phyloP scores from a whole-genome alignment of 768 basidiomycete genomes.

The Tylopilus vinaceipallidus region DNA sequence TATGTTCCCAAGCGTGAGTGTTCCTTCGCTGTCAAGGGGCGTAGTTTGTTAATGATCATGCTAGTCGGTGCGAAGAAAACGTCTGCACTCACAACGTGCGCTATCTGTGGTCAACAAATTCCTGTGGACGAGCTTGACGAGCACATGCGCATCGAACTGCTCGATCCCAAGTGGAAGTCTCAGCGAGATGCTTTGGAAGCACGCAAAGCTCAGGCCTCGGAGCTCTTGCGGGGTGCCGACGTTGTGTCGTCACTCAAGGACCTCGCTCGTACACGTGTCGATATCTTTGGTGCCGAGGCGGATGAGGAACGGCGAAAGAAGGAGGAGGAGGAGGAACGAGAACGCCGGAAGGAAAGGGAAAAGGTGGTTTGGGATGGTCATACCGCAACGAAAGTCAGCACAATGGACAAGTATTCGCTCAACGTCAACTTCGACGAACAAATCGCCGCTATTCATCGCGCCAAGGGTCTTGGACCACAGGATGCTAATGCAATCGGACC shows the following conservation, averaged over 20 bases:
- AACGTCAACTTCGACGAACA: conserved; percentile 97
- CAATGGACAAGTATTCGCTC: conserved; percentile 89
- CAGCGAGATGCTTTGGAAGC: conserved; percentile 87
- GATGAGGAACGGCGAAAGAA: conserved; percentile 87
- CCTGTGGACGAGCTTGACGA: conserved; percentile 94
- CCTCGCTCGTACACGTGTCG: conserved; percentile 92
- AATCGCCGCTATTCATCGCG: conserved; percentile 93
- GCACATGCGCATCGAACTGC: conserved; percentile 96
- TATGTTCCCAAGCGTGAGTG: conserved; percentile 91
- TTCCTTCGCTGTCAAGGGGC: not conserved
- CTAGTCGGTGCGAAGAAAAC: conserved; percentile 66
- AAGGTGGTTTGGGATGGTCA: conserved; percentile 99
- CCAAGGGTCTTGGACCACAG: conserved; percentile 86
- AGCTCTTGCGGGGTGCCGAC: conserved; percentile 87
- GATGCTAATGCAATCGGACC: conserved; percentile 81
- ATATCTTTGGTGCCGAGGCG: conserved; percentile 93
- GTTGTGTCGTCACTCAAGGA: conserved; percentile 91
- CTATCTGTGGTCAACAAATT: conserved; percentile 94
- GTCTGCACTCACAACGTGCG: conserved; percentile 78
- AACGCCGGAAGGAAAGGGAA: conserved; percentile 83
- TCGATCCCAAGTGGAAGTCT: conserved; percentile 98
- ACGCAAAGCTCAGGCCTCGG: conserved; percentile 86
- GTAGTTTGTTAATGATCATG: conserved; percentile 7
- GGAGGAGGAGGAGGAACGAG: conserved; percentile 84
- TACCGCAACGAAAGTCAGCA: conserved; percentile 89